Base-by-base conservation (phyloP, 306 rosid genomes). In the Cicer pinnatifidum region DNA sequence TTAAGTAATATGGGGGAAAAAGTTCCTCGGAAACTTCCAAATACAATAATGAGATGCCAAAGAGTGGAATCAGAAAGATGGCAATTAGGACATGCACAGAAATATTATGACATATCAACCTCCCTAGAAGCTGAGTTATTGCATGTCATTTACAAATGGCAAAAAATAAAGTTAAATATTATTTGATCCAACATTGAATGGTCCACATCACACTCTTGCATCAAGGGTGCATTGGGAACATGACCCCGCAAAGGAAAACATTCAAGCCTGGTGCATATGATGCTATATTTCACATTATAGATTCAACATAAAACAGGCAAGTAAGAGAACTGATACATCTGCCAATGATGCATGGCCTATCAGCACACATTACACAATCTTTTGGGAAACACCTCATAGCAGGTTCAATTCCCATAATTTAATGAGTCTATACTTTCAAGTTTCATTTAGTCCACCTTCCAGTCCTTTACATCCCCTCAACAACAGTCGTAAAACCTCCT, bases 191-290 rank as follows among this genome's bases (percentile, higher is more conserved):
- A 11, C 47, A 51, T 12, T 15, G 66, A 48, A 52, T 71, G 72
- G 51, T 7, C 20, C 3, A 7, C 13, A 6, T 10, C 47, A 56
- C 10, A 38, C 48, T 54, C 17, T 46, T 58, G 33, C 62, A 68
- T 19, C 53, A 68, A 58, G 75, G 57, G 45, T 52, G 11, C 46
- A 35, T 37, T 67, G 51, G 67, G 39, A 68, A 41, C 51, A 58
- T 37, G 51, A 50, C 9, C 37, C 43, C 44, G 43, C 6, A 20
- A 17, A 20, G 9, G 47, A 54, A 16, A 50, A 43, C 59, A 52
- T 54, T 43, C 9, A 68, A 54, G 47, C 38, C 20, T 6, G 11
- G 50, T 54, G 61, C 62, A 37, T 67, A 58, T 37, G 38, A 45
- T 73, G 53, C 60, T 48, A 46, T 58, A 57, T 8, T 76, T 46